Evolutionary conservation across 177 flowering plant species (phyloP).

Genomic region (Vitis hybrid): DNA sequence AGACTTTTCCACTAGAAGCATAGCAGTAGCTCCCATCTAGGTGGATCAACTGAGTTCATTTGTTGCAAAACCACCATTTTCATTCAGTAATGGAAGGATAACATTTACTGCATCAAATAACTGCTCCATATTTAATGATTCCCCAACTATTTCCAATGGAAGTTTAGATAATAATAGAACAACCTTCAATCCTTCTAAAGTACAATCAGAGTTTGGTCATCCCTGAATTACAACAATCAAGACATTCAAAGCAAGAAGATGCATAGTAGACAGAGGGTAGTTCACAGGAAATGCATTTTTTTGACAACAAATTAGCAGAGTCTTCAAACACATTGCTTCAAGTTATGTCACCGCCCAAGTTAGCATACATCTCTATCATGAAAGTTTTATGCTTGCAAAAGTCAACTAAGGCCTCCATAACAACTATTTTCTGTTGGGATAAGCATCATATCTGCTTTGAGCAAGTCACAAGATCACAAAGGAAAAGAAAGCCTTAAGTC

Average conservation of each 20-base stretch:
- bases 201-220: not conserved
- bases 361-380: constrained; percentile 85
- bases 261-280: constrained; percentile 69
- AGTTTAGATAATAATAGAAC: no score
- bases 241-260: constrained; percentile 88
- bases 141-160: no score
- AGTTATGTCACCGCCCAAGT: constrained; percentile 84
- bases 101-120: no score
- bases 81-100: no score
- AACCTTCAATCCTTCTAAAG: no score
- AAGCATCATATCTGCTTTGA: no score
- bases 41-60: no score
- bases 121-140: no score
- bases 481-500: constrained; percentile 87
- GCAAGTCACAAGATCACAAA: constrained; percentile 37
- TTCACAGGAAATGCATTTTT: constrained; percentile 69
- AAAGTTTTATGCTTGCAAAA: constrained; percentile 80
- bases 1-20: no score
- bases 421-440: constrained; percentile 90
- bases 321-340: constrained; percentile 82
- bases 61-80: no score
- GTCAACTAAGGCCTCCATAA: constrained; percentile 90
- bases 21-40: no score
- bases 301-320: constrained; percentile 58
- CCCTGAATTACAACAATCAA: constrained; percentile 76